Evolutionary conservation across 2,329 filamentous ascomycete species (phyloP).

Genomic region (Xylaria sp.): DNA sequence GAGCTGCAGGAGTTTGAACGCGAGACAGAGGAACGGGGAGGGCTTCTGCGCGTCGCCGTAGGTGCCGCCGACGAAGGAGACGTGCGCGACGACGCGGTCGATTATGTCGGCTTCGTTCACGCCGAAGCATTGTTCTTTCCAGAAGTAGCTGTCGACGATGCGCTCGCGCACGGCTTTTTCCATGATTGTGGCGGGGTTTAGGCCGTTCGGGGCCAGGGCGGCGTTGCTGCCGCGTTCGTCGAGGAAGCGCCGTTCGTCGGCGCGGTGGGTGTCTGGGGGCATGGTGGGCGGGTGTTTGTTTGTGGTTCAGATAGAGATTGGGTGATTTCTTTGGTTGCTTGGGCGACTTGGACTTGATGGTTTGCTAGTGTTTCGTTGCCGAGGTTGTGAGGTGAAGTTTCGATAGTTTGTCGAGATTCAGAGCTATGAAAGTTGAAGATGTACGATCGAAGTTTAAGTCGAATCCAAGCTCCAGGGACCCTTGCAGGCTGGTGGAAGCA

Average conservation of each 20-base stretch:
- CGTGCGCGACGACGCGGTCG: constrained; percentile 78
- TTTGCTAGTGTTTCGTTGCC: not conserved
- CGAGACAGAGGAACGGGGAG: constrained; percentile 86
- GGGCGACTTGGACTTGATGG: not conserved
- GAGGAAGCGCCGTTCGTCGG: constrained; percentile 76
- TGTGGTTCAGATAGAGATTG: not conserved
- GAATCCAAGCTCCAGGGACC: too few relatives aligned
- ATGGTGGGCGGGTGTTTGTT: constrained; percentile 5
- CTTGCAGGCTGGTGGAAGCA: too few relatives aligned
- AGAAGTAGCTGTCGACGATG: constrained; percentile 93
- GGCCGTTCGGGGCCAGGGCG: constrained; percentile 72
- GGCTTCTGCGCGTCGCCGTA: constrained; percentile 80
- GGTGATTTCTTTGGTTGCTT: not conserved
- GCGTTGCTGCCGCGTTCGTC: constrained; percentile 83
- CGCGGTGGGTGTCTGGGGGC: constrained; percentile 50
- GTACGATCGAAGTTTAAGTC: not conserved
- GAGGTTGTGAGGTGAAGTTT: not conserved
- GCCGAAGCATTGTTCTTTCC: constrained; percentile 97
- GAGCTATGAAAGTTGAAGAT: not conserved
- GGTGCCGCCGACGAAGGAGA: constrained; percentile 81
- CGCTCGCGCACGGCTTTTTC: constrained; percentile 94
- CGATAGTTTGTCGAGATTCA: not conserved
- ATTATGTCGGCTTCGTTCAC: constrained; percentile 80
- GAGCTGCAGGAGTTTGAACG: constrained; percentile 90
- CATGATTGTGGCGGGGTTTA: constrained; percentile 92